Evolutionary conservation across 2,329 filamentous ascomycete genomes (phyloP), one percentile per base, ranked within the genome.

Genomic region (Aspergillus pseudoterreus): DNA sequence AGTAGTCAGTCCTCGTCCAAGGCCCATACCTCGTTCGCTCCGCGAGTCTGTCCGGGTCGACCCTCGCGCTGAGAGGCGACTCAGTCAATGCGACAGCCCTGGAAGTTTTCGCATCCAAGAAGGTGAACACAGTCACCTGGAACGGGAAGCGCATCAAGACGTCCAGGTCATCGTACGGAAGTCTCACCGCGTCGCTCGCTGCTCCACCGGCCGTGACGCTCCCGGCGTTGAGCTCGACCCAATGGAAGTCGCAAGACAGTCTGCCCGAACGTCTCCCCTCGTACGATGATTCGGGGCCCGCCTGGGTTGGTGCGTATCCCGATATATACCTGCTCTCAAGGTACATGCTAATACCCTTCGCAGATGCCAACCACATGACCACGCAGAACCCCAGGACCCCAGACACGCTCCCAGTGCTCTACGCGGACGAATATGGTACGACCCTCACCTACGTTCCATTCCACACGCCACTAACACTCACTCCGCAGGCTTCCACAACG

Each of bases 11-110:
- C 4, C 64, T 82, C 11, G 70, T 82, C 2, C 75, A 79, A 19
- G 79, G 79, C 0, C 76, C 78, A 0, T 80, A 80, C 42, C 71
- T 82, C 4, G 76, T 82, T 6, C 76, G 80, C 4, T 72, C 71
- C 1, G 76, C 76, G 4, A 64, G 51, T 0, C 56, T 77, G 2
- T 66, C 68, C 2, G 63, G 64, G 6, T 64, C 67, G 2, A 71
- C 64, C 0, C 63, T 81, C 3, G 60, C 66, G 4, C 62, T 82
- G 2, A 68, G 66, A 0, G 79, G 79, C 4, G 79, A 82, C 39
- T 64, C 72, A 2, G 68, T 74, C 35, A 64, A 71, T 27, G 61
- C 69, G 1, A 75, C 73, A 0, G 66, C 63, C 0, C 57, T 83
- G 1, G 73, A 75, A 1, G 60, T 82, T 1, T 77, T 80, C 55